phyloP scores from a whole-genome alignment of 73 alveolate species.

The Tetrahymena thermophila region DNA sequence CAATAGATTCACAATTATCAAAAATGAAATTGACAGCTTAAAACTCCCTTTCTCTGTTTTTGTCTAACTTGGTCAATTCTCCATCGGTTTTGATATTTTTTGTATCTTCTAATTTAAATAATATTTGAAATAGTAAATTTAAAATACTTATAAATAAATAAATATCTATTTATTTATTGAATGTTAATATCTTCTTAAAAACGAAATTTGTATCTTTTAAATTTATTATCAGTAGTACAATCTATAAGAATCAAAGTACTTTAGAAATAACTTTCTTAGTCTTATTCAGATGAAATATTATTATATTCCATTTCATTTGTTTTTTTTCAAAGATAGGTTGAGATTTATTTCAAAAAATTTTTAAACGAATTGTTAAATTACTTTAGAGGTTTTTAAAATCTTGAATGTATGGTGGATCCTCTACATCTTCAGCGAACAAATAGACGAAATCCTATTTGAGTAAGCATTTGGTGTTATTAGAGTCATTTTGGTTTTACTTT shows the following conservation, averaged over 20 bases:
- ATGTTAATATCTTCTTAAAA: background rate
- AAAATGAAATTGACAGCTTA: background rate
- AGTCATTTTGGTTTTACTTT: background rate
- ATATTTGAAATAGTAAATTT: too few relatives aligned
- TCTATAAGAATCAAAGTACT: too few relatives aligned
- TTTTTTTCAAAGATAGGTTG: background rate
- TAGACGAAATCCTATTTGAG: background rate
- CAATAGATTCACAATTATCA: background rate
- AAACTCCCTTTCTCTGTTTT: background rate
- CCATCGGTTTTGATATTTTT: background rate
- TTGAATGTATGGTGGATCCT: background rate
- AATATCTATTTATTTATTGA: too few relatives aligned
- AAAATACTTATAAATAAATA: background rate
- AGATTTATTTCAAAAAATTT: too few relatives aligned
- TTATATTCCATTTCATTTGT: too few relatives aligned
- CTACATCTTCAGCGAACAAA: background rate
- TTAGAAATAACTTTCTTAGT: too few relatives aligned
- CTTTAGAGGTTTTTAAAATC: background rate
- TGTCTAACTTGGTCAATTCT: background rate
- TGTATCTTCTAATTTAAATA: background rate
- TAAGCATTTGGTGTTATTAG: background rate
- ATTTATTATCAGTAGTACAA: too few relatives aligned
- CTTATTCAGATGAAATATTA: too few relatives aligned
- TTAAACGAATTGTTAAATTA: background rate
- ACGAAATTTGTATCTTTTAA: background rate